Evolutionary conservation across 768 basidiomycete species (phyloP).

Genomic region (Rhodotorula kratochvilovae): DNA sequence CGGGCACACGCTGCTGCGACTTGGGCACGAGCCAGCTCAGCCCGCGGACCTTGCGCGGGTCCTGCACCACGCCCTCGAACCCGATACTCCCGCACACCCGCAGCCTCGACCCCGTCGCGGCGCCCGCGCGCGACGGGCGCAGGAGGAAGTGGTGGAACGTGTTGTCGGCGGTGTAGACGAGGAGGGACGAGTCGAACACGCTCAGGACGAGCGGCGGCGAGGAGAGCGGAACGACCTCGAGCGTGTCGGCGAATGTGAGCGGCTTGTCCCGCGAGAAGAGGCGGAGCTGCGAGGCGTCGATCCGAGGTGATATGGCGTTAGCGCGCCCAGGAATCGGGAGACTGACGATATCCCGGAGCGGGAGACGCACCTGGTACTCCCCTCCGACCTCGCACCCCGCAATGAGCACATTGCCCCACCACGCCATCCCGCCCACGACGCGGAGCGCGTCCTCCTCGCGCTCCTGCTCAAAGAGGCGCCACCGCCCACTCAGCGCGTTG

Average conservation of each 20-base stretch:
- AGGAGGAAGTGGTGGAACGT: constrained; percentile 88
- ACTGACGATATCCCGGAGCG: background rate
- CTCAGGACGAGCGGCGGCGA: constrained; percentile 81
- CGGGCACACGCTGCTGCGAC: constrained; percentile 76
- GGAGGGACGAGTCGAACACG: constrained; percentile 85
- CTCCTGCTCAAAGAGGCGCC: constrained; percentile 81
- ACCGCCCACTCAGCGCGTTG: constrained; percentile 85
- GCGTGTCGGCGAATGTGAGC: constrained; percentile 71
- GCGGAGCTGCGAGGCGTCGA: constrained; percentile 61
- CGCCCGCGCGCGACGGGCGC: constrained; percentile 58
- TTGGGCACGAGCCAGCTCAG: constrained; percentile 96
- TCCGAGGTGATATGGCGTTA: background rate
- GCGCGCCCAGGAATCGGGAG: background rate
- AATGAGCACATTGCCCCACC: constrained; percentile 94
- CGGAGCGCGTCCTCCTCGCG: constrained; percentile 78
- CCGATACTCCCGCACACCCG: constrained; percentile 91
- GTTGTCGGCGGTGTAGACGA: constrained; percentile 92
- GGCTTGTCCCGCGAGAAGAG: constrained; percentile 91
- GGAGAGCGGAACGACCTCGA: constrained; percentile 71
- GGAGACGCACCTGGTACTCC: constrained; percentile 65
- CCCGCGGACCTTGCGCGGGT: constrained; percentile 75
- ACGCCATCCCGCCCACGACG: constrained; percentile 84
- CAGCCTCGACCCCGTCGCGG: constrained; percentile 59
- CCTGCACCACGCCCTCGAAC: constrained; percentile 81
- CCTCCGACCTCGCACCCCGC: constrained; percentile 73